Evolutionary conservation across 2,329 filamentous ascomycete genomes (phyloP).

Genomic region (Fusarium sp.): DNA sequence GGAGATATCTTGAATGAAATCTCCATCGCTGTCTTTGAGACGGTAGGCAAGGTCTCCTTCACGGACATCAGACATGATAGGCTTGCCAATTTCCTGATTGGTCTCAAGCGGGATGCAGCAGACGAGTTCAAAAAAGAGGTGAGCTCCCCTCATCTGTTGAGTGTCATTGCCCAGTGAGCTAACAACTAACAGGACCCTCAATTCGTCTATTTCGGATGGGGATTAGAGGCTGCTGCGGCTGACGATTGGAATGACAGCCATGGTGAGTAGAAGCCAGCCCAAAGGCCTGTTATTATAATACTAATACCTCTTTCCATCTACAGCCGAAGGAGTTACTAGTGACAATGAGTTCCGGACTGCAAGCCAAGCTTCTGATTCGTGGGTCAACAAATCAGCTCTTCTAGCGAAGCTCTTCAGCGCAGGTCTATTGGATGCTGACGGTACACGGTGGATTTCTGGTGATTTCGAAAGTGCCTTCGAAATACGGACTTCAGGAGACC

Average conservation of each 20-base stretch:
- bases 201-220: constrained; percentile 18
- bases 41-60: not conserved
- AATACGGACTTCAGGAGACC: not conserved
- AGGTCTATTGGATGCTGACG: not conserved
- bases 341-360: not conserved
- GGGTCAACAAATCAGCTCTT: constrained; percentile 7
- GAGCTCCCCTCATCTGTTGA: not conserved
- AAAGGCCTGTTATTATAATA: not conserved
- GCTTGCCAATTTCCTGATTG: constrained; percentile 15
- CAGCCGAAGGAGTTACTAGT: not conserved
- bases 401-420: constrained; percentile 11
- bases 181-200: not conserved
- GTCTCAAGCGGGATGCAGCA: not conserved
- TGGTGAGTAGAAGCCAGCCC: not conserved
- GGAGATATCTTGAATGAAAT: constrained; percentile 1
- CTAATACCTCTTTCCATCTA: not conserved
- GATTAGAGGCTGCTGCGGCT: not conserved
- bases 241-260: not conserved
- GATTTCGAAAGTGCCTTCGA: constrained; percentile 7
- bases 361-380: not conserved
- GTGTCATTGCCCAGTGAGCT: not conserved
- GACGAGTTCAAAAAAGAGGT: not conserved
- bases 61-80: constrained; percentile 7
- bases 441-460: not conserved
- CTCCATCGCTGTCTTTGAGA: not conserved